Evolutionary conservation across 441 rosid species (phyloP).

Genomic region (Adansonia gregorii): DNA sequence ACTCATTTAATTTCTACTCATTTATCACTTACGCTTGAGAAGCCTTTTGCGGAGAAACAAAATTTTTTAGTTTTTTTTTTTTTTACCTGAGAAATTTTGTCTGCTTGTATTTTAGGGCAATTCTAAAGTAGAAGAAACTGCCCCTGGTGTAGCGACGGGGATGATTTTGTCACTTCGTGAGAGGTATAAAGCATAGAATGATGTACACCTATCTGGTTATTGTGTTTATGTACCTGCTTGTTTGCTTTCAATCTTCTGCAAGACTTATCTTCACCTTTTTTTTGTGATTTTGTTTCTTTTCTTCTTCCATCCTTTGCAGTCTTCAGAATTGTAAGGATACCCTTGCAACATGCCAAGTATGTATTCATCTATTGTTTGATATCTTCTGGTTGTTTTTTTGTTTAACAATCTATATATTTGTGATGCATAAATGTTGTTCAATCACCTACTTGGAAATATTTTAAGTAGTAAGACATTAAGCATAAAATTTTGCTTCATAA

Average conservation of each 20-base stretch:
- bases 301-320: slow-evolving; percentile 52
- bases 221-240: background rate
- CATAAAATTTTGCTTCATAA: background rate
- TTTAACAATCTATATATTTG: background rate
- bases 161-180: slow-evolving; percentile 91
- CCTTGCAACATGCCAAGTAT: slow-evolving; percentile 79
- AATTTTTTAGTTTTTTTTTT: background rate
- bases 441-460: slow-evolving; percentile 7
- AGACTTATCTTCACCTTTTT: slow-evolving; percentile 24
- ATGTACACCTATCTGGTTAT: slow-evolving; percentile 16
- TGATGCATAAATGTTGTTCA: background rate
- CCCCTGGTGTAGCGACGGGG: slow-evolving; percentile 77
- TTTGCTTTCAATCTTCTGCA: slow-evolving; percentile 8
- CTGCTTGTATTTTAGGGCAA: slow-evolving; percentile 49
- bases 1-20: background rate
- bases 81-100: background rate
- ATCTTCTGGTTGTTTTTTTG: background rate
- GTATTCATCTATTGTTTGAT: slow-evolving; percentile 30
- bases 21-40: background rate
- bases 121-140: slow-evolving; percentile 76
- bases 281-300: slow-evolving; percentile 24
- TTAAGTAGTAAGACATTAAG: background rate
- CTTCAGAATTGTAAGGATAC: slow-evolving; percentile 77
- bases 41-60: slow-evolving; percentile 5
- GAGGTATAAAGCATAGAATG: slow-evolving; percentile 51